A percentile compares a stretch with the other conserved stretches of the same genome.
phyloP scores from a whole-genome alignment of 2,329 filamentous ascomycete genomes.

The Neofusicoccum parvum region DNA sequence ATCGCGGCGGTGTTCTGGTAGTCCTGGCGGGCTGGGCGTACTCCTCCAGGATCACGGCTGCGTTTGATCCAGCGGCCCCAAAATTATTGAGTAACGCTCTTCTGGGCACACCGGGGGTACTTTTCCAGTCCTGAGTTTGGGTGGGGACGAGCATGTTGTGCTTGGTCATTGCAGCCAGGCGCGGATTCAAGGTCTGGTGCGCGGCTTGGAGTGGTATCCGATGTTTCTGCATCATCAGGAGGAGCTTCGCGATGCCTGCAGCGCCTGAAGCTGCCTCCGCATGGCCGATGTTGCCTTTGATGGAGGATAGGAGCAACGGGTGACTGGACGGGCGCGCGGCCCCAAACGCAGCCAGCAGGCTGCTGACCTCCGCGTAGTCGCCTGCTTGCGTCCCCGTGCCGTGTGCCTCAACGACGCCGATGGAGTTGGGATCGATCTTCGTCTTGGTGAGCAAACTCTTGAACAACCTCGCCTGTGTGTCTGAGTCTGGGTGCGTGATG shows the following conservation, averaged over 20 bases:
- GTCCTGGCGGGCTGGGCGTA: neutral
- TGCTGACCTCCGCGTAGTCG: constrained; percentile 32
- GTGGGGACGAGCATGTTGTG: constrained; percentile 27
- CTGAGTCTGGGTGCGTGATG: constrained; percentile 23
- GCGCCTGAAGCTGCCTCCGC: constrained; percentile 34
- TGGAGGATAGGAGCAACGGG: constrained; percentile 22
- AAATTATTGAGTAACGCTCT: constrained; percentile 28
- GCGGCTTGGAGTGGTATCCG: constrained; percentile 28
- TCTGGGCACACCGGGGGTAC: constrained; percentile 15
- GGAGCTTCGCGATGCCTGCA: constrained; percentile 31
- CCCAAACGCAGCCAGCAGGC: constrained; percentile 10
- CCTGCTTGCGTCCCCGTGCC: constrained; percentile 64
- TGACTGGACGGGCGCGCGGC: neutral
- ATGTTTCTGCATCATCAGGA: constrained; percentile 27
- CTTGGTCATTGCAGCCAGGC: constrained; percentile 18
- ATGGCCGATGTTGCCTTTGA: constrained; percentile 36
- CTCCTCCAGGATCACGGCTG: constrained; percentile 22
- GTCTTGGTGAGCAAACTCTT: neutral
- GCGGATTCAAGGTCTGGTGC: constrained; percentile 24
- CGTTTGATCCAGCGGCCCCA: constrained; percentile 30
- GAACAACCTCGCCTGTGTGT: constrained; percentile 19
- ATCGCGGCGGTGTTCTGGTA: neutral
- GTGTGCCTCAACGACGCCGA: constrained; percentile 36
- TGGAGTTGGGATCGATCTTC: neutral
- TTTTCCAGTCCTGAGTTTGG: constrained; percentile 21